Percentiles rank a stretch among this genome's conserved stretches.
phyloP scores from a whole-genome alignment of 306 rosid species.

The Fragaria nilgerrensis region DNA sequence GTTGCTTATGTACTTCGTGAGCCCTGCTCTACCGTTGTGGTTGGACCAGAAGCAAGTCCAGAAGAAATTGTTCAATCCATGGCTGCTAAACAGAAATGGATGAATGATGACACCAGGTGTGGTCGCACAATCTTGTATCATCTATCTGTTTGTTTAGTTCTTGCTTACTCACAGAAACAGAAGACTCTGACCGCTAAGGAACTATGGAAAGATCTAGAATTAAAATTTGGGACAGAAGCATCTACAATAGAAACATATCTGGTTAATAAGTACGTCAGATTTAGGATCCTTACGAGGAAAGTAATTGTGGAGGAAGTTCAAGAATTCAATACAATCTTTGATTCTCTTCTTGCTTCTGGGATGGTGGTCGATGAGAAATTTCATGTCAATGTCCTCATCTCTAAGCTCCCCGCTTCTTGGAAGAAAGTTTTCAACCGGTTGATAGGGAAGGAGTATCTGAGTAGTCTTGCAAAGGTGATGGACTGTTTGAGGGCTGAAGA shows the following conservation, averaged over 20 bases:
- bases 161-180: conserved; percentile 34
- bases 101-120: conserved; percentile 61
- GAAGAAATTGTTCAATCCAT: conserved; percentile 41
- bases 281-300: conserved; percentile 57
- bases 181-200: conserved; percentile 58
- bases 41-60: conserved; percentile 38
- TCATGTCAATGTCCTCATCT: conserved; percentile 65
- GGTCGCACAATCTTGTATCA: conserved; percentile 49
- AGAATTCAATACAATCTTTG: conserved; percentile 60
- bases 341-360: conserved; percentile 53
- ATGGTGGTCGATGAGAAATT: conserved; percentile 61
- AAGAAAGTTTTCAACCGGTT: conserved; percentile 47
- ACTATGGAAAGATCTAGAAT: conserved; percentile 71
- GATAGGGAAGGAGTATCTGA: conserved; percentile 53
- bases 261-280: conserved; percentile 72
- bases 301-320: conserved; percentile 49
- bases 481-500: conserved; percentile 58
- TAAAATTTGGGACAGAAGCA: conserved; percentile 43
- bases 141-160: conserved; percentile 60
- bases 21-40: neutral
- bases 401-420: conserved; percentile 85
- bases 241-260: conserved; percentile 34
- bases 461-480: conserved; percentile 55
- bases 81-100: conserved; percentile 60
- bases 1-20: neutral